phyloP scores from a whole-genome alignment of 257 asterid genomes.

The Nicotiana noctiflora region DNA sequence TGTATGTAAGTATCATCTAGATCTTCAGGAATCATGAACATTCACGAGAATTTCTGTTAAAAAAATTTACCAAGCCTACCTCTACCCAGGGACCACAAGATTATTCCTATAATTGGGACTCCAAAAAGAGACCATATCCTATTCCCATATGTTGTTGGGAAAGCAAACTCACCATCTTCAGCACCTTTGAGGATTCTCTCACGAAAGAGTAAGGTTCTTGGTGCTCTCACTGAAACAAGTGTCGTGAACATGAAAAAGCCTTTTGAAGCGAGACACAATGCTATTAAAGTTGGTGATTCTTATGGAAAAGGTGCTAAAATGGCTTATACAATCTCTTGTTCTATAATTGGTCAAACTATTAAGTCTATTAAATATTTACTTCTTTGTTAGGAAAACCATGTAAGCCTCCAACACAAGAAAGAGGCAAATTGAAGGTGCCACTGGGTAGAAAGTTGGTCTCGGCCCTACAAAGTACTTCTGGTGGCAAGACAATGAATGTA shows the following conservation, averaged over 20 bases:
- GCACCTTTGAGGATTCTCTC: conserved; percentile 21
- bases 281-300: conserved; percentile 18
- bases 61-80: not conserved
- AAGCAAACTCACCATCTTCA: conserved; percentile 17
- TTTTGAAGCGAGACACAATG: conserved; percentile 1
- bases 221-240: conserved; percentile 21
- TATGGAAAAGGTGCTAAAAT: conserved; percentile 15
- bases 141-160: conserved; percentile 38
- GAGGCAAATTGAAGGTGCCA: conserved; percentile 13
- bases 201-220: conserved; percentile 33
- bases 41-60: not conserved
- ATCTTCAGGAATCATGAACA: not conserved
- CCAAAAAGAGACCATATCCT: conserved; percentile 65
- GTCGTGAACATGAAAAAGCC: conserved; percentile 18
- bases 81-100: conserved; percentile 51
- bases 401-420: conserved; percentile 25
- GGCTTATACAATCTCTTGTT: conserved; percentile 12
- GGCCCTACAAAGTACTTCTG: conserved; percentile 11
- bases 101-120: conserved; percentile 36
- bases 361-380: conserved; percentile 14
- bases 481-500: conserved; percentile 12
- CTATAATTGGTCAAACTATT: conserved; percentile 15
- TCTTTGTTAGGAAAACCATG: conserved; percentile 14
- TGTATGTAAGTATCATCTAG: conserved; percentile 44
- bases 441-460: conserved; percentile 14